phyloP scores from a whole-genome alignment of 768 basidiomycete species.

The Agrocybe chaxingu region DNA sequence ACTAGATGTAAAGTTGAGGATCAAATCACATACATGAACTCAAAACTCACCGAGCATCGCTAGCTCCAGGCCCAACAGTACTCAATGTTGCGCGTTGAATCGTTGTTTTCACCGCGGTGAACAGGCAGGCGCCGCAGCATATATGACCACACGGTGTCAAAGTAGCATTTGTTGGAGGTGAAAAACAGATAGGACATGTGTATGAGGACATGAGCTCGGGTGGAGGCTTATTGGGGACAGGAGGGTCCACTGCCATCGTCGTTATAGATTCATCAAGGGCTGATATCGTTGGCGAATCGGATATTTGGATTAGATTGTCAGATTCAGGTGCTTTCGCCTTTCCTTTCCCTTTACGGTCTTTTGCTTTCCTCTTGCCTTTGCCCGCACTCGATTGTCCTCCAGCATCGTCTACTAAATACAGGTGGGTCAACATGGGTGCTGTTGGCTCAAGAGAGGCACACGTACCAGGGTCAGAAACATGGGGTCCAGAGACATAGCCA shows the following conservation, averaged over 20 bases:
- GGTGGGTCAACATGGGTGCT: not conserved
- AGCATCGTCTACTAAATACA: not conserved
- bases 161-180: constrained; percentile 69
- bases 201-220: constrained; percentile 53
- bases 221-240: constrained; percentile 15
- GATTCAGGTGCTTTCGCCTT: constrained; percentile 13
- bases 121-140: constrained; percentile 74
- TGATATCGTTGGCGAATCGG: constrained; percentile 8
- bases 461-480: no score
- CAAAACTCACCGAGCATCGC: constrained; percentile 36
- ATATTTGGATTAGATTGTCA: constrained; percentile 7
- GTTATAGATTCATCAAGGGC: not conserved
- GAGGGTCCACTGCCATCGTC: constrained; percentile 2
- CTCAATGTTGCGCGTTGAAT: constrained; percentile 40
- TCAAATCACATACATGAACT: not conserved
- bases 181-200: constrained; percentile 80
- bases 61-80: constrained; percentile 21
- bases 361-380: not conserved
- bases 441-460: no score
- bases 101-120: constrained; percentile 65
- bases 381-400: not conserved
- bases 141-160: constrained; percentile 81
- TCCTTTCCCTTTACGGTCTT: constrained; percentile 15
- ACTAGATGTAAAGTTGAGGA: constrained; percentile 23
- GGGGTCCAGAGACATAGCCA: no score